Evolutionary conservation across 305 asterid genomes (phyloP).

Genomic region (Solanum hybrid): DNA sequence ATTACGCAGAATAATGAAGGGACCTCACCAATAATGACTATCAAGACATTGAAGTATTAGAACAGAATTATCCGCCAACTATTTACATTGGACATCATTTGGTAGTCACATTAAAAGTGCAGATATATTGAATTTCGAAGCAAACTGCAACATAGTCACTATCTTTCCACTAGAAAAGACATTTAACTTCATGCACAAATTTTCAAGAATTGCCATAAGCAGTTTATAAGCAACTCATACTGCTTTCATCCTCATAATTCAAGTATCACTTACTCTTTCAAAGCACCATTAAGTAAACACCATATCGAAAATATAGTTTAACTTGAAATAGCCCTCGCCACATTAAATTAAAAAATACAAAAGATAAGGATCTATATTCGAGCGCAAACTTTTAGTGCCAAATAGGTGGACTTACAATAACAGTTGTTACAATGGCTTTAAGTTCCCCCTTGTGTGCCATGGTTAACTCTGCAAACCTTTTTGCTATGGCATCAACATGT

Average conservation of each 20-base stretch:
- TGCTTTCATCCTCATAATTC: neutral
- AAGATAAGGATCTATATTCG: neutral
- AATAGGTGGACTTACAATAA: conserved; percentile 48
- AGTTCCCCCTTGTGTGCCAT: conserved; percentile 83
- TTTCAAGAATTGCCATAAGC: neutral
- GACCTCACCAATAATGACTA: neutral
- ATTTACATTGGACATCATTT: neutral
- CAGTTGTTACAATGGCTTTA: conserved; percentile 62
- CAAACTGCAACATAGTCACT: neutral
- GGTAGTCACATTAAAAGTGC: neutral
- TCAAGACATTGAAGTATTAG: neutral
- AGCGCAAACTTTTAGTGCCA: neutral
- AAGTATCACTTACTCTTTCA: neutral
- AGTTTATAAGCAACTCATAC: neutral
- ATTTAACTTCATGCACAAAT: neutral
- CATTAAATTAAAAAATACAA: neutral
- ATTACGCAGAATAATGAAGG: neutral
- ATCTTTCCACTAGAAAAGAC: neutral
- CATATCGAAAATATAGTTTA: neutral
- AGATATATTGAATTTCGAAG: neutral
- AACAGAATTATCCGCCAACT: neutral
- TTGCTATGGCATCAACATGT: conserved; percentile 36
- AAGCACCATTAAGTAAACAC: neutral
- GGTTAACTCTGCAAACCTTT: conserved; percentile 66
- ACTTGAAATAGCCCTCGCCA: neutral